Conservation (phyloP, 2,329 filamentous ascomycete genomes). For the Bimuria novae-zelandiae region DNA sequence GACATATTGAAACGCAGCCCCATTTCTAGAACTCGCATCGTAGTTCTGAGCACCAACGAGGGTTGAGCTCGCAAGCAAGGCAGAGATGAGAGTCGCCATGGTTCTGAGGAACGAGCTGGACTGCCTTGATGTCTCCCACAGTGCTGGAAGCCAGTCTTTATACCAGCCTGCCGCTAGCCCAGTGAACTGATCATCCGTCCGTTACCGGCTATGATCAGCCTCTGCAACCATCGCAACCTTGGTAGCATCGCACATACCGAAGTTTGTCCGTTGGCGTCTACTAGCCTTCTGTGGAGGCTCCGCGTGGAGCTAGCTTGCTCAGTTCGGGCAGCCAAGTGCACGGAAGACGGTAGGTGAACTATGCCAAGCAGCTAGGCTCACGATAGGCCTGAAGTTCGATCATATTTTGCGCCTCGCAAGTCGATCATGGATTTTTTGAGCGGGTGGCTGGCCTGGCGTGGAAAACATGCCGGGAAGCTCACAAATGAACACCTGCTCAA, state of each 20-base stretch:
- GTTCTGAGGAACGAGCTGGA: constrained; percentile 17
- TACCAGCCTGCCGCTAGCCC: neutral
- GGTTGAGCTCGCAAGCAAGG: constrained; percentile 27
- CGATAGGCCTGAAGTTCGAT: constrained; percentile 9
- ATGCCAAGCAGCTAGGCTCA: constrained; percentile 25
- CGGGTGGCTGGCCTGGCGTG: neutral
- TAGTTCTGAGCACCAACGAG: constrained; percentile 34
- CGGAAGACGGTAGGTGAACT: constrained; percentile 22
- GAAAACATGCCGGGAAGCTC: no score
- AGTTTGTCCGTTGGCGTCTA: constrained; percentile 26
- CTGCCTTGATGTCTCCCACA: constrained; percentile 13
- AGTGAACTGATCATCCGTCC: neutral
- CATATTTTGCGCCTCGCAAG: constrained; percentile 21
- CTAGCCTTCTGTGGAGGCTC: constrained; percentile 13
- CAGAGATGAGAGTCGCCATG: constrained; percentile 34
- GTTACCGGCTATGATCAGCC: constrained; percentile 5
- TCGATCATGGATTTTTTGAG: constrained; percentile 13
- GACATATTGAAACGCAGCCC: constrained; percentile 32
- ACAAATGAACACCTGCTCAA: no score
- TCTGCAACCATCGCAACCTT: neutral
- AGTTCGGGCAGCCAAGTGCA: constrained; percentile 8
- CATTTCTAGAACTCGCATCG: constrained; percentile 17
- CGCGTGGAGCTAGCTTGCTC: constrained; percentile 21
- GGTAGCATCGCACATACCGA: constrained; percentile 19
- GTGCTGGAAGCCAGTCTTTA: neutral